Conservation (phyloP, 331 rosid genomes). For the Malus hybrid region DNA sequence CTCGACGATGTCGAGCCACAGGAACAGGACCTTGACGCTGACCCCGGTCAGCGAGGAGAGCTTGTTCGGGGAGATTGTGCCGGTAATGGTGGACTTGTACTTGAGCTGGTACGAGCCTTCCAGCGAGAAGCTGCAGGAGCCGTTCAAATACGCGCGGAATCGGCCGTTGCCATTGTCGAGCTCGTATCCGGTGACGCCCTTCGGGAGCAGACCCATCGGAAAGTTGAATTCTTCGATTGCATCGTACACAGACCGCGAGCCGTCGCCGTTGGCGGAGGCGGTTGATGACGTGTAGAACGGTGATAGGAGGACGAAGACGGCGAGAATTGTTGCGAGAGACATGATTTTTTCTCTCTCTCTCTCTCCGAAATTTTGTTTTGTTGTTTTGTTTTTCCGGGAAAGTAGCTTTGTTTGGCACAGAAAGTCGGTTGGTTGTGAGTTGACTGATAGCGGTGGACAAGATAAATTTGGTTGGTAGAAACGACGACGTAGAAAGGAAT, state of each 20-base stretch:
- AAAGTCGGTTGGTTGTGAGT: neutral
- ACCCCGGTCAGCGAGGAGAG: constrained; percentile 23
- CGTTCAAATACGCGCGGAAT: constrained; percentile 9
- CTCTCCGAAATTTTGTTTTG: too few species aligned
- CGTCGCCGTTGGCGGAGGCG: neutral
- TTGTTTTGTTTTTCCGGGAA: neutral
- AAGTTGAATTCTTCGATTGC: constrained; percentile 8
- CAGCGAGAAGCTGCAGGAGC: constrained; percentile 21
- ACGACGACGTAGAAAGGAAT: too few species aligned
- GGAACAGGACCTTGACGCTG: constrained; percentile 22
- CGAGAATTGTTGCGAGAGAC: constrained; percentile 5
- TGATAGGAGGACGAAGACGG: constrained; percentile 23
- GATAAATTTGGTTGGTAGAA: too few species aligned
- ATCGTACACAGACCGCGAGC: constrained; percentile 19
- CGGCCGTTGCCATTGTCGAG: constrained; percentile 12
- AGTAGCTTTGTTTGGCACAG: neutral
- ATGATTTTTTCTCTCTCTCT: neutral
- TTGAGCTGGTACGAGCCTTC: constrained; percentile 28
- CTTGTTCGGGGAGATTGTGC: constrained; percentile 17
- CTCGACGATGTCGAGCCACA: constrained; percentile 30
- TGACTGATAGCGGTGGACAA: neutral
- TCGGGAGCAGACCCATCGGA: constrained; percentile 23
- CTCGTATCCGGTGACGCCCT: constrained; percentile 18
- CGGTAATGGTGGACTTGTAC: constrained; percentile 22
- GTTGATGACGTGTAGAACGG: neutral